phyloP scores from a whole-genome alignment of 1,284 basidiomycete genomes.

The Microbotryomycetes sp. region DNA sequence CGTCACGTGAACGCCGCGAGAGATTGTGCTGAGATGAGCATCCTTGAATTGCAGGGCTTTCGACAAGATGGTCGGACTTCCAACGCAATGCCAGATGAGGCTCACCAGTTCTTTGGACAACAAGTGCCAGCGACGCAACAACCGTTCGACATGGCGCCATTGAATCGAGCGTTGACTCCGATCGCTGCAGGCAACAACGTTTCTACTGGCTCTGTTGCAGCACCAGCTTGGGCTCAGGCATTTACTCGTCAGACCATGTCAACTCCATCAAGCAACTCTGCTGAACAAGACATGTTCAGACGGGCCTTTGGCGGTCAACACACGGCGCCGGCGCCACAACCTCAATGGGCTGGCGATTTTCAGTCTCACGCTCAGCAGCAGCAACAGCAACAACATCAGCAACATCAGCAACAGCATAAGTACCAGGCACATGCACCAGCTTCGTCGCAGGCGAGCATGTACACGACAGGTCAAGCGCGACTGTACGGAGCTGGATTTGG shows the following conservation, averaged over 20 bases:
- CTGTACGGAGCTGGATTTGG: background rate
- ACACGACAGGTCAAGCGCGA: background rate
- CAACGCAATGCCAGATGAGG: conserved; percentile 12
- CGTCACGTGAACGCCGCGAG: background rate
- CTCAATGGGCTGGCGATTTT: conserved; percentile 42
- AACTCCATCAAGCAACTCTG: background rate
- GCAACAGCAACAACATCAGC: conserved; percentile 5
- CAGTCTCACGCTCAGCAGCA: background rate
- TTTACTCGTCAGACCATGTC: conserved; percentile 17
- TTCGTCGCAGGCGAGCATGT: background rate
- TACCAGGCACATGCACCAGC: background rate
- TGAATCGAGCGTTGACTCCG: conserved; percentile 29
- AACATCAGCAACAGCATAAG: background rate
- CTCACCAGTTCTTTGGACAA: conserved; percentile 29
- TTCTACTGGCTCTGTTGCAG: conserved; percentile 1
- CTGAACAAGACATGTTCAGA: conserved; percentile 13
- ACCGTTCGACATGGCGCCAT: conserved; percentile 27
- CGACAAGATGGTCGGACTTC: conserved; percentile 14
- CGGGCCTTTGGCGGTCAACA: conserved; percentile 59
- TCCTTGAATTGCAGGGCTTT: conserved; percentile 9
- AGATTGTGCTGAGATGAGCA: background rate
- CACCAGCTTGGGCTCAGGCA: conserved; percentile 28
- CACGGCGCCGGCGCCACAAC: conserved; percentile 46
- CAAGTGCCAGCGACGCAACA: conserved; percentile 5
- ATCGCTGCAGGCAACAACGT: background rate